A percentile compares a stretch with the other conserved stretches of the same genome.
phyloP scores from a whole-genome alignment of 1,284 basidiomycete genomes.

The Leccinum solheimii region DNA sequence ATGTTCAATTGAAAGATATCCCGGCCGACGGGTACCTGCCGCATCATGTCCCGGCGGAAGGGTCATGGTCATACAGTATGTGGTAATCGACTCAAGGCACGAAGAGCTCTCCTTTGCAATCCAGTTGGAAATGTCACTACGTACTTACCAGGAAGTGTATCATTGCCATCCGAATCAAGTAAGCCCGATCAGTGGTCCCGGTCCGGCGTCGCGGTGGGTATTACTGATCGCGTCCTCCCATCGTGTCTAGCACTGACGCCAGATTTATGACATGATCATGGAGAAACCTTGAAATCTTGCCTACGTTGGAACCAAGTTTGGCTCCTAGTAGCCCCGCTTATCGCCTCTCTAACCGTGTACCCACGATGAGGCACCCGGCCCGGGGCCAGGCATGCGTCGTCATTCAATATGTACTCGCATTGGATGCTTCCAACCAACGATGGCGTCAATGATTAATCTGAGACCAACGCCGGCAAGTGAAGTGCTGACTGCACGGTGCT shows the following conservation, averaged over 20 bases:
- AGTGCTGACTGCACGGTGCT: not conserved
- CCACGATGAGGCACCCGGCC: not conserved
- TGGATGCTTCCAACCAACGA: not conserved
- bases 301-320: not conserved
- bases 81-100: not conserved
- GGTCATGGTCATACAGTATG: not conserved
- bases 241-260: not conserved
- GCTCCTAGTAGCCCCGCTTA: not conserved
- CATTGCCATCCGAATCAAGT: not conserved
- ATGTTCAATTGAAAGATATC: not conserved
- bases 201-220: not conserved
- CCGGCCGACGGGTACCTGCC: not conserved
- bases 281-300: not conserved
- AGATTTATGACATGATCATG: not conserved
- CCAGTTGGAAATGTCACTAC: not conserved
- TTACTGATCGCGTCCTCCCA: not conserved
- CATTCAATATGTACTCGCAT: not conserved
- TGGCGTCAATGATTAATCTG: not conserved
- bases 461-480: not conserved
- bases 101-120: not conserved
- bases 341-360: not conserved
- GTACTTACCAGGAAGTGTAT: not conserved
- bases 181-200: not conserved
- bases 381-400: not conserved
- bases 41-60: not conserved